Base-by-base conservation (phyloP, 441 rosid genomes). In the Euphorbia corollata region DNA sequence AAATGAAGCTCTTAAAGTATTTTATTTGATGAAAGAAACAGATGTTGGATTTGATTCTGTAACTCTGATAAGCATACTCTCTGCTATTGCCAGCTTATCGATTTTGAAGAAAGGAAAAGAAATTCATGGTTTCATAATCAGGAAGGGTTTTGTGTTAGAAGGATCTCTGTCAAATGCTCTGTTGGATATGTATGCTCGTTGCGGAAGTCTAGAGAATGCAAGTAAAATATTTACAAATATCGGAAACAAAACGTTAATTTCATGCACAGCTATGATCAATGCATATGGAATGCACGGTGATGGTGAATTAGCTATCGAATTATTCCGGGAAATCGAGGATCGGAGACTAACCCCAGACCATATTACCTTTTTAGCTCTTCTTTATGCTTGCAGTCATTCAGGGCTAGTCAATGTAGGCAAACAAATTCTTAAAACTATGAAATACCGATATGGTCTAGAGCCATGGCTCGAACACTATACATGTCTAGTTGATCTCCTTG, bases 401-500 rank as follows among this genome's bases (percentile, higher is more conserved):
- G 93, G 97, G 75, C 70, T 89, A 76, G 78, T 81, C 24, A 61
- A 77, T 68, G 97, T 91, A 82, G 96, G 95, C 20, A 85, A 81
- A 83, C 69, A 68, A 54, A 66, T 83, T 67, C 72, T 86, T 69
- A 79, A 84, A 71, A 75, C 79, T 51, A 93, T 91, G 97, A 80
- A 76, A 79, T 47, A 24, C 68, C 75, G 85, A 61, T 85, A 83
- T 82, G 75, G 82, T 22, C 78, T 89, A 79, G 86, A 84, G 77
- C 96, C 98, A 69, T 90, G 97, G 96, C 87, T 91, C 41, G 91
- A 91, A 65, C 97, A 93, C 69, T 86, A 80, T 75, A 90, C 86
- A 55, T 87, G 93, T 74, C 62, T 91, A 75, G 92, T 93, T 60
- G 96, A 91, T 81, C 87, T 91, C 79, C 87, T 93, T 73, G 96